These are phyloP conservation scores for Phycomyces nitens DNA, from an alignment of 192 early-diverging fungal genomes.

Conservation along the genomic window DNA sequence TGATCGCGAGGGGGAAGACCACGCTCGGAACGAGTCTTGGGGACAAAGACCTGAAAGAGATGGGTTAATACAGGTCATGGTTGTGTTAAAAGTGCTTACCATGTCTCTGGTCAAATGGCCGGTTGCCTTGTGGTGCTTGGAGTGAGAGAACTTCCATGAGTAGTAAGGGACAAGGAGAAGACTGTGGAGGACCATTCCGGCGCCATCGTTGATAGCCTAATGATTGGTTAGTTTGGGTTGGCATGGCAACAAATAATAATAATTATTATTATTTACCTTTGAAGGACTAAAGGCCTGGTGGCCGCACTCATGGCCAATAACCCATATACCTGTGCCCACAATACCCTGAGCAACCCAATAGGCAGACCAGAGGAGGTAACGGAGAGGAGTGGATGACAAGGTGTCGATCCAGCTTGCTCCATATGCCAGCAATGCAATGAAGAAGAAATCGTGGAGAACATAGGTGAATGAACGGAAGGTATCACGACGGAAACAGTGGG, in stretches of 20 bases:
- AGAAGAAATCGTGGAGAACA: conserved; percentile 72
- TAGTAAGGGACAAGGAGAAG: conserved; percentile 89
- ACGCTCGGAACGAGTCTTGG: conserved; percentile 52
- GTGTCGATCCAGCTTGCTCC: conserved; percentile 67
- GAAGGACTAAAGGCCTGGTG: conserved; percentile 88
- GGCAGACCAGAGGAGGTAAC: conserved; percentile 62
- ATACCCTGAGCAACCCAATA: conserved; percentile 87
- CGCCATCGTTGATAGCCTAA: conserved; percentile 75
- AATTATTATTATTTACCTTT: conserved; percentile 35
- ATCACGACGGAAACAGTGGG: conserved; percentile 89
- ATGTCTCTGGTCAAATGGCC: conserved; percentile 89
- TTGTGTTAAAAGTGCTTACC: conserved; percentile 16
- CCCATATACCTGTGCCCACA: conserved; percentile 88
- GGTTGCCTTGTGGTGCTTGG: conserved; percentile 90
- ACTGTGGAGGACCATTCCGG: conserved; percentile 88
- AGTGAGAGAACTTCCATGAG: conserved; percentile 91
- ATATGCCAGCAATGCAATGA: conserved; percentile 60
- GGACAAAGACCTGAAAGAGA: conserved; percentile 84
- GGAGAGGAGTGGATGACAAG: conserved; percentile 41
- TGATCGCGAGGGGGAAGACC: conserved; percentile 46
- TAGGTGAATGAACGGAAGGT: conserved; percentile 76
- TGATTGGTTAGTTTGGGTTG: not conserved
- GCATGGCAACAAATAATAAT: not conserved
- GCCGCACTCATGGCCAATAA: conserved; percentile 89
- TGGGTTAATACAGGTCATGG: too few species aligned